phyloP scores from a whole-genome alignment of 768 basidiomycete genomes.

The Lepiota venenata region DNA sequence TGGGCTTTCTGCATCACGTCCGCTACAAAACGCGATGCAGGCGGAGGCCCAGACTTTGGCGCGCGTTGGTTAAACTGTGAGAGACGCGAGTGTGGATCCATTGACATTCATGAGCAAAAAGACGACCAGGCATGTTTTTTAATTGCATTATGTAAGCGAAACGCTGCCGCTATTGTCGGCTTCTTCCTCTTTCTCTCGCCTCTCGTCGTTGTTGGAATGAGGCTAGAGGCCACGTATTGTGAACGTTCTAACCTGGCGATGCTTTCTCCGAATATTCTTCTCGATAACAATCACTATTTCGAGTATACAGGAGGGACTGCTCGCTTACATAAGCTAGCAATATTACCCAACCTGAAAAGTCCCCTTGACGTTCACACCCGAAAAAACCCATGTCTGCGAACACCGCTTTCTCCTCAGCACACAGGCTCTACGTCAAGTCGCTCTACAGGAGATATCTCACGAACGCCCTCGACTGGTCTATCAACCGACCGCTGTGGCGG shows the following conservation, averaged over 20 bases:
- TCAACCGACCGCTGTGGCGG: conserved; percentile 85
- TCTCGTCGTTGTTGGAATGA: not conserved
- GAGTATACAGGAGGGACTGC: not conserved
- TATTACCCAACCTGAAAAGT: not conserved
- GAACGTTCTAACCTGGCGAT: not conserved
- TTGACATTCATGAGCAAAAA: conserved; percentile 21
- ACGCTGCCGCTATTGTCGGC: conserved; percentile 1
- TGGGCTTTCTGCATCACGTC: conserved; percentile 27
- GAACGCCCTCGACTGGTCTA: conserved; percentile 88
- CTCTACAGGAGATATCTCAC: conserved; percentile 85
- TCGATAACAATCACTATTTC: not conserved
- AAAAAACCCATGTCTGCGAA: conserved; percentile 49
- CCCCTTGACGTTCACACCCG: conserved; percentile 7
- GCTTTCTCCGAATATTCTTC: not conserved
- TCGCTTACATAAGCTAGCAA: conserved; percentile 4
- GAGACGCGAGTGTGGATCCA: conserved; percentile 77
- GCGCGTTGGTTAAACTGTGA: conserved; percentile 74
- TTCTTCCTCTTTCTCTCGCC: not conserved
- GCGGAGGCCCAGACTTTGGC: conserved; percentile 60
- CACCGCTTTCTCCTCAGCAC: conserved; percentile 59
- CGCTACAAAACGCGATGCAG: conserved; percentile 40
- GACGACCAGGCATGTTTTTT: not conserved
- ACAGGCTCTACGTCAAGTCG: conserved; percentile 85
- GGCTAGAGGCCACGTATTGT: not conserved
- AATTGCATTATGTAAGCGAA: conserved; percentile 21